phyloP scores from a whole-genome alignment of 2,329 filamentous ascomycete species.

The Berkeleyomyces basicola region DNA sequence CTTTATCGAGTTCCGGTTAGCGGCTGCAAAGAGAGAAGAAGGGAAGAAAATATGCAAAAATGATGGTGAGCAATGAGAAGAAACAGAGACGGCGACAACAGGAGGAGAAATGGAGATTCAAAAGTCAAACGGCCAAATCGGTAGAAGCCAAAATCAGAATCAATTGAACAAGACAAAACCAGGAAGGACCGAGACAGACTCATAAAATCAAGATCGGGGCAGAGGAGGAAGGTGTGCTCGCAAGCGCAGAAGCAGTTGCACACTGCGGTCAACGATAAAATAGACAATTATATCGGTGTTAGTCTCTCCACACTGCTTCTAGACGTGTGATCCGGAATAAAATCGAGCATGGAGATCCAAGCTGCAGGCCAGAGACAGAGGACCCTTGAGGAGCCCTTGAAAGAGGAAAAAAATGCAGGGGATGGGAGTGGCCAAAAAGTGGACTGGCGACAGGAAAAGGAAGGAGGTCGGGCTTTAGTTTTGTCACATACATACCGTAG shows the following conservation, averaged over 20 bases:
- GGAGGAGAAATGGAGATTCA: background rate
- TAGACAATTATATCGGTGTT: background rate
- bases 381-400: background rate
- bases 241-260: background rate
- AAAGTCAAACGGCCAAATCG: background rate
- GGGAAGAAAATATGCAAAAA: background rate
- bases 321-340: background rate
- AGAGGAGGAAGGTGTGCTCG: background rate
- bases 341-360: conserved; percentile 1
- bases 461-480: conserved; percentile 14
- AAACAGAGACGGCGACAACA: background rate
- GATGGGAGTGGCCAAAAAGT: background rate
- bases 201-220: background rate
- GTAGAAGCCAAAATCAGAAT: background rate
- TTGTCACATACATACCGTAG: conserved; percentile 4
- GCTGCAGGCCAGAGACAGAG: background rate
- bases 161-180: background rate
- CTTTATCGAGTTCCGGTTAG: background rate
- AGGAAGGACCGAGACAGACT: background rate
- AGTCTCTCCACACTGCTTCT: background rate
- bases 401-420: background rate
- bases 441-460: conserved; percentile 1
- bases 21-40: background rate
- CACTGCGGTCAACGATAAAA: background rate
- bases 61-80: background rate